Conservation (phyloP, 1,284 basidiomycete species). For the Apiotrichum akiyoshidainum region DNA sequence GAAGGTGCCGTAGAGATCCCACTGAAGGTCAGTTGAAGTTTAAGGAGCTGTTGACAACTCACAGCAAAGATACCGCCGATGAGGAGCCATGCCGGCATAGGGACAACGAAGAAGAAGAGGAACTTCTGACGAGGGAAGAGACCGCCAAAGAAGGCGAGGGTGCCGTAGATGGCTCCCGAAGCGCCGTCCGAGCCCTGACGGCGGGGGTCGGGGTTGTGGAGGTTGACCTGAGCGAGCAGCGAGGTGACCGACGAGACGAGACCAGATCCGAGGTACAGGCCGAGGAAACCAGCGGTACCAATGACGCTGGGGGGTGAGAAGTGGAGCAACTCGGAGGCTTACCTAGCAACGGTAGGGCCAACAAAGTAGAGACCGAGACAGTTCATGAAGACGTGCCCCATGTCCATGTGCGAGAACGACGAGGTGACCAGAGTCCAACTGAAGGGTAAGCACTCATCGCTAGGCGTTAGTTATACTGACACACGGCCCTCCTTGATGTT, state of each 20-base stretch:
- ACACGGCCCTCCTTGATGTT: constrained; percentile 69
- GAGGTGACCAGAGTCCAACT: constrained; percentile 71
- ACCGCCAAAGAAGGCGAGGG: constrained; percentile 63
- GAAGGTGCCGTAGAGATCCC: constrained; percentile 24
- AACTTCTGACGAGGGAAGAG: constrained; percentile 68
- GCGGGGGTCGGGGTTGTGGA: not conserved
- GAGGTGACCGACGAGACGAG: constrained; percentile 62
- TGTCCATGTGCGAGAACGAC: constrained; percentile 67
- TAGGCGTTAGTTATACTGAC: constrained; percentile 32
- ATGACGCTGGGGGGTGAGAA: constrained; percentile 52
- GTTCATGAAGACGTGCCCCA: constrained; percentile 71
- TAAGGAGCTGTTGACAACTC: too few species aligned
- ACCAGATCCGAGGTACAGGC: constrained; percentile 71
- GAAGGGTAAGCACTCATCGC: not conserved
- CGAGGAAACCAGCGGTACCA: constrained; percentile 67
- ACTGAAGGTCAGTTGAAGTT: constrained; percentile 18
- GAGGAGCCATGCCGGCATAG: constrained; percentile 75
- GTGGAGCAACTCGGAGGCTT: constrained; percentile 14
- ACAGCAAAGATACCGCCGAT: constrained; percentile 68
- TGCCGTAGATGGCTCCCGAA: constrained; percentile 49
- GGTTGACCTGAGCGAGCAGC: constrained; percentile 41
- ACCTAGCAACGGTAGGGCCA: constrained; percentile 64
- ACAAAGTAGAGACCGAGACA: constrained; percentile 76
- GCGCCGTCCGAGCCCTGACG: constrained; percentile 57
- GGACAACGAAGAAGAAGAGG: constrained; percentile 75